Percentiles rank a stretch among this genome's conserved stretches.
These are phyloP conservation scores for Candida adriatica DNA, from an alignment of 805 yeast genomes.

Conservation along the genomic window DNA sequence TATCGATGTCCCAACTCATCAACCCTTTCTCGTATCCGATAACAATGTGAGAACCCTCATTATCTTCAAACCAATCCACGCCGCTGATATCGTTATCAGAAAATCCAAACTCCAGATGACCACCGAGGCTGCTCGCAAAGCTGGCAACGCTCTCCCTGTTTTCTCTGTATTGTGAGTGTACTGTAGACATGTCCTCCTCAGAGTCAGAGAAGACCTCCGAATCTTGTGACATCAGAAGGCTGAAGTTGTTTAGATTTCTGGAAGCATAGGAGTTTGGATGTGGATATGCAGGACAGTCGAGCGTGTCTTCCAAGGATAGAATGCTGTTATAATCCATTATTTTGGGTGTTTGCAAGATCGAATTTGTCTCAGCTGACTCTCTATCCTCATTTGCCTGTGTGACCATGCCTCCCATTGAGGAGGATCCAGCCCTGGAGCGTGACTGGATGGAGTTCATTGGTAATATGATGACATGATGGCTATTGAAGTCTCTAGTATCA, in stretches of 20 bases:
- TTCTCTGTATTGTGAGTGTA: conserved; percentile 5
- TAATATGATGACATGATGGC: conserved; percentile 69
- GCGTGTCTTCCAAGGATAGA: conserved; percentile 13
- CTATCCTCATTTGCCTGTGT: background rate
- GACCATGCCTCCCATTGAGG: conserved; percentile 5
- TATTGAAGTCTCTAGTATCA: conserved; percentile 65
- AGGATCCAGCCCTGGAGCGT: conserved; percentile 7
- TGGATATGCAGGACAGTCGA: conserved; percentile 1
- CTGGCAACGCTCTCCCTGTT: conserved; percentile 9
- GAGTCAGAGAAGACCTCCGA: conserved; percentile 10
- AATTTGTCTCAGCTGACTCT: background rate
- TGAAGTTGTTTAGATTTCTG: conserved; percentile 20
- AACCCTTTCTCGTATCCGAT: conserved; percentile 66
- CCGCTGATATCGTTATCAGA: conserved; percentile 52
- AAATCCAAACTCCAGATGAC: conserved; percentile 19
- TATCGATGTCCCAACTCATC: conserved; percentile 61
- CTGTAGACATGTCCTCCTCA: conserved; percentile 21
- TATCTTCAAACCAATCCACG: conserved; percentile 47
- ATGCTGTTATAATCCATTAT: conserved; percentile 21
- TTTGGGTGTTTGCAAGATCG: conserved; percentile 13
- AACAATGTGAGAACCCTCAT: conserved; percentile 43
- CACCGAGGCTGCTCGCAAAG: conserved; percentile 5
- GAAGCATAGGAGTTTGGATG: conserved; percentile 10
- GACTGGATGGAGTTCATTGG: conserved; percentile 33
- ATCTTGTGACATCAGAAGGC: conserved; percentile 15